Conservation (phyloP, 495 filamentous ascomycete species). For the Xylaria acuta region DNA sequence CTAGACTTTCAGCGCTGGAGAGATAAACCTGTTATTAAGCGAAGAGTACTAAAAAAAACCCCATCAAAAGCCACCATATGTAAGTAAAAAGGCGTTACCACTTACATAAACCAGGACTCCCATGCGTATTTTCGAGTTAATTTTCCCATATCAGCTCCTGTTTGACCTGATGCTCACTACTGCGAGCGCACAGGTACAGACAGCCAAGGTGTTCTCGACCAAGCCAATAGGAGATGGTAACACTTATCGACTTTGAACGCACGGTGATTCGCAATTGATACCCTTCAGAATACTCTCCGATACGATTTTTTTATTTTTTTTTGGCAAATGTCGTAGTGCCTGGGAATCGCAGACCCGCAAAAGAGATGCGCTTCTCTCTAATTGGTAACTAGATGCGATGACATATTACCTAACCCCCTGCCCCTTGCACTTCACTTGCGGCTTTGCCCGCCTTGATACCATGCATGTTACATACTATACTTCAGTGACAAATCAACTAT, state of each 20-base stretch:
- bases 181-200: slow-evolving; percentile 20
- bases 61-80: not conserved
- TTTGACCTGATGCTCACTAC: slow-evolving; percentile 16
- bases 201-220: not conserved
- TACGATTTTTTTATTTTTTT: slow-evolving; percentile 18
- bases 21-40: slow-evolving; percentile 18
- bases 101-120: not conserved
- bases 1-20: not conserved
- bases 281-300: slow-evolving; percentile 13
- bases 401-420: not conserved
- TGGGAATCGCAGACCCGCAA: slow-evolving; percentile 1
- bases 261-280: slow-evolving; percentile 20
- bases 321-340: slow-evolving; percentile 15
- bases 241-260: slow-evolving; percentile 7
- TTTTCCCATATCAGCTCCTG: slow-evolving; percentile 3
- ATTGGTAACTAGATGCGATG: slow-evolving; percentile 17
- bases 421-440: slow-evolving; percentile 6
- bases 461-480: not conserved
- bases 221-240: slow-evolving; percentile 14
- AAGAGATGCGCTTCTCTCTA: slow-evolving; percentile 4
- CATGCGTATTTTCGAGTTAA: not conserved
- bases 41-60: not conserved
- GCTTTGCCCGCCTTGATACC: not conserved
- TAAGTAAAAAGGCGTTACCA: not conserved
- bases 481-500: not conserved